Conservation (phyloP, 2,329 filamentous ascomycete species). For the Plectosphaerella plurivora region DNA sequence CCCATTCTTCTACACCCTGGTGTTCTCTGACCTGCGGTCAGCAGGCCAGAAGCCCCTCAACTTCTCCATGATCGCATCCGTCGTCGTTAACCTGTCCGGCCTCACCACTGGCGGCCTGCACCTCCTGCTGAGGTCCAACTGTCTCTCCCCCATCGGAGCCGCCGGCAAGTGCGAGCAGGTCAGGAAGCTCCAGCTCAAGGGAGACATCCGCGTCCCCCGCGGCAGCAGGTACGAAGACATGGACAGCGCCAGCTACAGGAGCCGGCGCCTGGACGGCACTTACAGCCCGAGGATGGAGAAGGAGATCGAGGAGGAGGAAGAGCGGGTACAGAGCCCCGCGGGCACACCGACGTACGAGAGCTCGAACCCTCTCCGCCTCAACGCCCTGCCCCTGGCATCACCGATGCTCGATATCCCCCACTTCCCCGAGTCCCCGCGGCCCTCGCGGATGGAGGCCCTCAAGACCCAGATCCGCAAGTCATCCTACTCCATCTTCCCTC, state of each 20-base stretch:
- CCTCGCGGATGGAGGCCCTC: neutral
- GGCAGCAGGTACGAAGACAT: constrained; percentile 1
- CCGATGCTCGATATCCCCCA: neutral
- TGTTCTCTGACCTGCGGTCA: constrained; percentile 34
- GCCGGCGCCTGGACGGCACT: constrained; percentile 24
- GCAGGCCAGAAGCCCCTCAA: constrained; percentile 36
- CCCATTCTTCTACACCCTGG: constrained; percentile 59
- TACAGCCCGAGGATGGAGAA: neutral
- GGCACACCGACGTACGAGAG: constrained; percentile 15
- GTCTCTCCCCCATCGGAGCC: constrained; percentile 48
- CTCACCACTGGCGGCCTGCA: constrained; percentile 62
- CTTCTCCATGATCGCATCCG: constrained; percentile 59
- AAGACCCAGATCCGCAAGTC: constrained; percentile 27
- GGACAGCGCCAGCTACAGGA: neutral
- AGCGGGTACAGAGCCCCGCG: constrained; percentile 18
- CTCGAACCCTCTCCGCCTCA: constrained; percentile 28
- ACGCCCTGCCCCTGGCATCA: constrained; percentile 17
- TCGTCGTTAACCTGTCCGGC: constrained; percentile 63
- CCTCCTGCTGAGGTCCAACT: constrained; percentile 62
- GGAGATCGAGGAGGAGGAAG: neutral
- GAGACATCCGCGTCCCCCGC: constrained; percentile 35
- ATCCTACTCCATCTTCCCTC: constrained; percentile 36
- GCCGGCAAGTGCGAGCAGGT: constrained; percentile 43
- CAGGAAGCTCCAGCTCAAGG: constrained; percentile 33
- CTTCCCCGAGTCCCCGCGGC: neutral